These are phyloP conservation scores for Lentinula sp. DNA, from an alignment of 768 basidiomycete genomes.

Conservation along the genomic window DNA sequence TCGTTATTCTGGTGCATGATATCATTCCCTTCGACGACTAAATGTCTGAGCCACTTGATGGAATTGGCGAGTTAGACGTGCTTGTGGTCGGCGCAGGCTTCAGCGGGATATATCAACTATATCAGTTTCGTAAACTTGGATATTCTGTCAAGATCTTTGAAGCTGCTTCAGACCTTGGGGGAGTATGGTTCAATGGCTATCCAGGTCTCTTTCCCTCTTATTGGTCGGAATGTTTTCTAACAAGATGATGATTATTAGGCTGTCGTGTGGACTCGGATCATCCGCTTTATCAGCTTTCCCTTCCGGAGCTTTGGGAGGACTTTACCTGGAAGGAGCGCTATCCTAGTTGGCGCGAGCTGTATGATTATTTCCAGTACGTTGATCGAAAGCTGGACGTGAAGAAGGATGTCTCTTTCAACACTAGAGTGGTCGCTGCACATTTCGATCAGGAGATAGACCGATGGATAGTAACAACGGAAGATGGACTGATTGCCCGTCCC, in stretches of 20 bases:
- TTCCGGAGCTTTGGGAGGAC: conserved; percentile 9
- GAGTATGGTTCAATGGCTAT: conserved; percentile 11
- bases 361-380: conserved; percentile 10
- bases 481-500: conserved; percentile 2
- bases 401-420: conserved; percentile 10
- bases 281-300: conserved; percentile 8
- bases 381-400: conserved; percentile 9
- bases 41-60: neutral
- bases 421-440: conserved; percentile 7
- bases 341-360: conserved; percentile 7
- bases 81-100: conserved; percentile 2
- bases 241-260: neutral
- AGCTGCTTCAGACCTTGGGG: conserved; percentile 10
- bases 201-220: conserved; percentile 1
- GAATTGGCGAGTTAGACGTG: neutral
- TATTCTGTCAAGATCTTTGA: conserved; percentile 10
- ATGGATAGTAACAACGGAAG: conserved; percentile 10
- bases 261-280: conserved; percentile 10
- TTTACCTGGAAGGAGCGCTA: conserved; percentile 5
- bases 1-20: neutral
- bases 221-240: neutral
- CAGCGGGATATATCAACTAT: conserved; percentile 3
- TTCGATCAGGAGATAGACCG: conserved; percentile 5
- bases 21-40: neutral
- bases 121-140: conserved; percentile 3